Evolutionary conservation across 208 protist species (phyloP).

Genomic region (Trypanosoma grayi): DNA sequence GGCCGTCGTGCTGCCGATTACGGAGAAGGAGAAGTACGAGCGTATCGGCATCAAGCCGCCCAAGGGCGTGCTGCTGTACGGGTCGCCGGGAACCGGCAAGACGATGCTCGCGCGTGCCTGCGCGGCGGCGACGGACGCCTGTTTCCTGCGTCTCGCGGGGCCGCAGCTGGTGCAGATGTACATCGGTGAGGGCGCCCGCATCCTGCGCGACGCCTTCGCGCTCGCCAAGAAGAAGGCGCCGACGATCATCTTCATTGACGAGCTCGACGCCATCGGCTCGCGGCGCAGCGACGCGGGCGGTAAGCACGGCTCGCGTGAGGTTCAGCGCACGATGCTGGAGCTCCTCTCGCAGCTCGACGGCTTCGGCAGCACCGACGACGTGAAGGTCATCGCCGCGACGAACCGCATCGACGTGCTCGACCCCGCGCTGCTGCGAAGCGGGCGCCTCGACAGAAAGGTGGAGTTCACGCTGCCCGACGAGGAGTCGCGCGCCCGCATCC

Average conservation of each 20-base stretch:
- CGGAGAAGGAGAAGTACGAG: conserved; percentile 97
- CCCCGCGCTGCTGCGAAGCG: conserved; percentile 99
- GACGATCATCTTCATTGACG: conserved; percentile 99
- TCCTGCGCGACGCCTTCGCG: conserved; percentile 99
- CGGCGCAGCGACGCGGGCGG: conserved; percentile 97
- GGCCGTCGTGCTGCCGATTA: conserved; percentile 99
- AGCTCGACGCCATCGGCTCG: conserved; percentile 99
- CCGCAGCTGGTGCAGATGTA: conserved; percentile 99
- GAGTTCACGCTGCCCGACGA: conserved; percentile 99
- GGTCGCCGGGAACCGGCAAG: conserved; percentile 98
- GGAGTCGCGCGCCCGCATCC: conserved; percentile 97
- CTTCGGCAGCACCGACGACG: conserved; percentile 95
- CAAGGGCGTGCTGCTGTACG: conserved; percentile 98
- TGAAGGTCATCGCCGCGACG: conserved; percentile 99
- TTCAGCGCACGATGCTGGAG: conserved; percentile 99
- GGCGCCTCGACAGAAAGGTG: conserved; percentile 99
- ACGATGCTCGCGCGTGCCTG: conserved; percentile 98
- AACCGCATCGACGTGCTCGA: conserved; percentile 99
- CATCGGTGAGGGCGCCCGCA: conserved; percentile 98
- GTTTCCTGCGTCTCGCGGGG: conserved; percentile 99
- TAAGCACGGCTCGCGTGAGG: conserved; percentile 97
- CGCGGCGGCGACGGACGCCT: conserved; percentile 98
- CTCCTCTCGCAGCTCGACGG: conserved; percentile 99
- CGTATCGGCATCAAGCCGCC: conserved; percentile 99
- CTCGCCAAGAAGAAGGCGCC: conserved; percentile 99